Conservation (phyloP, 176 grass and related monocot species). For the Pharus latifolius region DNA sequence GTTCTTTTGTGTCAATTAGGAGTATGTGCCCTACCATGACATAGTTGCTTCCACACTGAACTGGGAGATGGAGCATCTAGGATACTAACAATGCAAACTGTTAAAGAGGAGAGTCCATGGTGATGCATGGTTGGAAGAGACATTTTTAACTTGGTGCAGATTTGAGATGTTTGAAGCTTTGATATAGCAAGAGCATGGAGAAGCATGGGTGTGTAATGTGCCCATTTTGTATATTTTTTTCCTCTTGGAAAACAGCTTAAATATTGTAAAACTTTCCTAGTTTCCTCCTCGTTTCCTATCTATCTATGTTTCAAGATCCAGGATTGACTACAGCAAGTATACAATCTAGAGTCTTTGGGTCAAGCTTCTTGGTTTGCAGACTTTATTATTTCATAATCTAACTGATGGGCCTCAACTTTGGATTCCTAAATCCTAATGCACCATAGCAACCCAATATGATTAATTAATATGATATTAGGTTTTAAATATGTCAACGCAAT, state of each 20-base stretch:
- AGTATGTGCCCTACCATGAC: conserved; percentile 85
- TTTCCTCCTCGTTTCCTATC: not conserved
- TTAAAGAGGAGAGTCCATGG: not conserved
- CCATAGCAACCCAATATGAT: too few relatives aligned
- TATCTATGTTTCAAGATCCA: conserved; percentile 11
- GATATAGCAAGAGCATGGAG: not conserved
- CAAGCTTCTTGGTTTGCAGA: too few relatives aligned
- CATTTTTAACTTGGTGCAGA: conserved; percentile 12
- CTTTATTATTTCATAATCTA: too few relatives aligned
- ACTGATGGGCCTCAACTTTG: too few relatives aligned
- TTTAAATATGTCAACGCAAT: too few relatives aligned
- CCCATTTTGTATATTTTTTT: conserved; percentile 30
- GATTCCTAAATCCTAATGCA: too few relatives aligned
- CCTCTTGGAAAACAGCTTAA: not conserved
- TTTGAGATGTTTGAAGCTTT: not conserved
- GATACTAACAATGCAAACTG: conserved; percentile 7
- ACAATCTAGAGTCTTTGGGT: not conserved
- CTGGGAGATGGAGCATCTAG: conserved; percentile 64
- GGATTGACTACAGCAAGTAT: conserved; percentile 1
- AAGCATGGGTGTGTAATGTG: not conserved
- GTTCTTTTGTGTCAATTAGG: conserved; percentile 22
- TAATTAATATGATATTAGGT: too few relatives aligned
- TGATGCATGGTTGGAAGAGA: not conserved
- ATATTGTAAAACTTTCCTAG: conserved; percentile 15
- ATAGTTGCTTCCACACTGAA: conserved; percentile 79